These are phyloP conservation scores for Goffeauzyma gilvescens DNA, from an alignment of 768 basidiomycete genomes.

Conservation along the genomic window DNA sequence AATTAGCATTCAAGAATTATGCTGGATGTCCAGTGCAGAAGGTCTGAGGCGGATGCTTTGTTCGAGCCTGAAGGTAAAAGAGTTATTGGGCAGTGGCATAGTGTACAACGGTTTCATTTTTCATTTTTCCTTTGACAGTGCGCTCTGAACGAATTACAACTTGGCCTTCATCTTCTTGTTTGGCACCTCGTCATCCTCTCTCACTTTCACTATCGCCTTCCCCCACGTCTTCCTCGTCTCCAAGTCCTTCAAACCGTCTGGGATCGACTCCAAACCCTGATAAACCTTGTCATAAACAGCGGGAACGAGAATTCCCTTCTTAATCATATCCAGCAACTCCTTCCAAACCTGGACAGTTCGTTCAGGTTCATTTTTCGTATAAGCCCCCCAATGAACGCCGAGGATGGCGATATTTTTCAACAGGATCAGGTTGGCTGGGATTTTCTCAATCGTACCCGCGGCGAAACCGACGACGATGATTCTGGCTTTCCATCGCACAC, in stretches of 20 bases:
- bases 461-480: conserved; percentile 87
- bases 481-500: conserved; percentile 84
- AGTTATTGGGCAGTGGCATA: too few relatives aligned
- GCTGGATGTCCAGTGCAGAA: too few relatives aligned
- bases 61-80: too few relatives aligned
- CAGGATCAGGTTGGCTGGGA: conserved; percentile 57
- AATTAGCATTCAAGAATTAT: too few relatives aligned
- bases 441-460: conserved; percentile 63
- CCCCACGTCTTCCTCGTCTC: conserved; percentile 82
- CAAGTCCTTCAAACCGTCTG: conserved; percentile 52
- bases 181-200: conserved; percentile 11
- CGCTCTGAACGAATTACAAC: too few relatives aligned
- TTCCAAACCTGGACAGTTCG: conserved; percentile 54
- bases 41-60: too few relatives aligned
- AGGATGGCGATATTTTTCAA: conserved; percentile 69
- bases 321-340: conserved; percentile 52
- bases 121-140: too few relatives aligned
- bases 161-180: too few relatives aligned
- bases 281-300: conserved; percentile 52
- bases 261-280: conserved; percentile 44
- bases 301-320: conserved; percentile 47
- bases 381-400: conserved; percentile 76
- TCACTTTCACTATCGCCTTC: conserved; percentile 53
- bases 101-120: too few relatives aligned
- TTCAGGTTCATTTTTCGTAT: conserved; percentile 45